Evolutionary conservation across 139 green algal genomes (phyloP).

Genomic region (Gonium pectorale): DNA sequence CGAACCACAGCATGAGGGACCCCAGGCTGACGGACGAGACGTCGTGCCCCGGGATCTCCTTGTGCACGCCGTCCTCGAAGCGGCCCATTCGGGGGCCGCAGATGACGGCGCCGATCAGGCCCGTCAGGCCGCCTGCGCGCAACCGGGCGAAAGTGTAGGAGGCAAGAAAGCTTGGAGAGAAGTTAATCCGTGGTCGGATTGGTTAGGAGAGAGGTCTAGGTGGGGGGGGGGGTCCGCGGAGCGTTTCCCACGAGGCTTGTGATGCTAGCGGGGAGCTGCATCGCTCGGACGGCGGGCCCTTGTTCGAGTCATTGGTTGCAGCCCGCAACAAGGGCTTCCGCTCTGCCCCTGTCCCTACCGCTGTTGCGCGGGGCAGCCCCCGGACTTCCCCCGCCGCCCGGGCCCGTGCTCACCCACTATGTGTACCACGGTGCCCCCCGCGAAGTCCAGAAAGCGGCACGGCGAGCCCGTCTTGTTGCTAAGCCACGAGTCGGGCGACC

Average conservation of each 20-base stretch:
- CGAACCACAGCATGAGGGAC: conserved; percentile 33
- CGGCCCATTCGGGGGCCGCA: conserved; percentile 59
- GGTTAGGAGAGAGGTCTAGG: too few relatives aligned
- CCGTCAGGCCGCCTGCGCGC: conserved; percentile 52
- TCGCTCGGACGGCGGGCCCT: too few relatives aligned
- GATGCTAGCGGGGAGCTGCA: too few relatives aligned
- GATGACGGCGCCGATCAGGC: conserved; percentile 53
- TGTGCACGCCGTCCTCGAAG: conserved; percentile 56
- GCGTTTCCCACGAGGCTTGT: too few relatives aligned
- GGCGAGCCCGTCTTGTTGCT: neutral
- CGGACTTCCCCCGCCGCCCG: too few relatives aligned
- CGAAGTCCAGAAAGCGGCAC: conserved; percentile 64
- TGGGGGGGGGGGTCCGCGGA: neutral
- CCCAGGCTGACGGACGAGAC: conserved; percentile 43
- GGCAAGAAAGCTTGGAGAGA: too few relatives aligned
- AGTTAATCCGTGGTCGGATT: too few relatives aligned
- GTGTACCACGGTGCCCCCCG: conserved; percentile 60
- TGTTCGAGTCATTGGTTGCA: too few relatives aligned
- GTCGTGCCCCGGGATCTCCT: conserved; percentile 64
- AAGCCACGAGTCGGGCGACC: conserved; percentile 46
- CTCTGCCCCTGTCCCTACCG: too few relatives aligned
- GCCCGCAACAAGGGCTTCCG: too few relatives aligned
- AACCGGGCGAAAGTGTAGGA: neutral
- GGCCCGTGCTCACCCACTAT: neutral
- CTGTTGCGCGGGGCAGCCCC: too few relatives aligned